Conservation (phyloP, 257 asterid genomes). For the Avicennia marina region DNA sequence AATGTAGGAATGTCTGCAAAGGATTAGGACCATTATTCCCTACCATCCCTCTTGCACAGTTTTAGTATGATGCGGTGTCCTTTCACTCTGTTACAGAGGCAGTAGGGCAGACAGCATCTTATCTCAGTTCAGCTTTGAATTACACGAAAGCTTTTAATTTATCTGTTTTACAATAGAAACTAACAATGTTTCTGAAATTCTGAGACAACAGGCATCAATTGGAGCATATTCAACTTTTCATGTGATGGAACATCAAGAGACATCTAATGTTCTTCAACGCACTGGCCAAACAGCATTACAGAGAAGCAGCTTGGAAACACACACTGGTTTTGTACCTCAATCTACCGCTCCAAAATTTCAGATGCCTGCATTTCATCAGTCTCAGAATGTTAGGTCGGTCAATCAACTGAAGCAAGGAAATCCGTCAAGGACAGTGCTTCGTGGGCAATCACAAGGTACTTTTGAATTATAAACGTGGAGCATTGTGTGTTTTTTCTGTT, state of each 20-base stretch:
- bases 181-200: background rate
- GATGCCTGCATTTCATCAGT: constrained; percentile 19
- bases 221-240: constrained; percentile 17
- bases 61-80: too few relatives aligned
- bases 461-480: background rate
- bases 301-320: constrained; percentile 14
- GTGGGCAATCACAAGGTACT: constrained; percentile 25
- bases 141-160: background rate
- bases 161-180: background rate
- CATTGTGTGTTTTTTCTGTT: background rate
- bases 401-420: constrained; percentile 21
- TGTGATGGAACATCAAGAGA: constrained; percentile 15
- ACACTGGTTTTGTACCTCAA: constrained; percentile 9
- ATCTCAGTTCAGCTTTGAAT: background rate
- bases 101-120: background rate
- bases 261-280: constrained; percentile 18
- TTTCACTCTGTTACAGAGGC: background rate
- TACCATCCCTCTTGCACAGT: too few relatives aligned
- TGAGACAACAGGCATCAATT: constrained; percentile 12
- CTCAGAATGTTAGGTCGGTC: constrained; percentile 21
- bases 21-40: too few relatives aligned
- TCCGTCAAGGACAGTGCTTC: constrained; percentile 13
- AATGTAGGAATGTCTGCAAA: too few relatives aligned
- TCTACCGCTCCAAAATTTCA: constrained; percentile 12
- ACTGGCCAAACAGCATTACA: constrained; percentile 16